Evolutionary conservation across 169 alveolate genomes (phyloP).

Genomic region (Plasmodium ovale): DNA sequence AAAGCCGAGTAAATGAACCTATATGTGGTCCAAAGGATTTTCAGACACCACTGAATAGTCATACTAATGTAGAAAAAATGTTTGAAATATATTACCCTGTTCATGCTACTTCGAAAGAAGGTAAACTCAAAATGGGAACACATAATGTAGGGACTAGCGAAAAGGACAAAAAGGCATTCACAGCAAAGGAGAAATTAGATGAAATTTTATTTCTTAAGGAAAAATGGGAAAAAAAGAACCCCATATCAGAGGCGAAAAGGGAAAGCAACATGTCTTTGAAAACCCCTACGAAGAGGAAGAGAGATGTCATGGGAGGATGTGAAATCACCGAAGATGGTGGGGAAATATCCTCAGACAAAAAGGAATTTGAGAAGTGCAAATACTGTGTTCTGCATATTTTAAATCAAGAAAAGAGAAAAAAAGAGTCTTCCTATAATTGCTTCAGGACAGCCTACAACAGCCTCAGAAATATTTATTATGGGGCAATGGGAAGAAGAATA

Average conservation of each 20-base stretch:
- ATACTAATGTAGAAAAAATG: no score
- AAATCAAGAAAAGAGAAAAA: neutral
- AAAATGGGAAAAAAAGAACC: neutral
- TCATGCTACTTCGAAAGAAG: neutral
- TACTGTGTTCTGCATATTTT: constrained; percentile 13
- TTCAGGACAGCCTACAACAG: neutral
- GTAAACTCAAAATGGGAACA: neutral
- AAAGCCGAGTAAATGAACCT: no score
- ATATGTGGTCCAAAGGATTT: no score
- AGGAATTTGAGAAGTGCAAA: constrained; percentile 10
- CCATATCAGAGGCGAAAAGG: neutral
- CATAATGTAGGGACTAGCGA: neutral
- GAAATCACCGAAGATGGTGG: neutral
- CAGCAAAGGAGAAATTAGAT: neutral
- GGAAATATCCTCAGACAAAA: neutral
- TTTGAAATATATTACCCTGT: neutral
- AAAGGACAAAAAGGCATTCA: neutral
- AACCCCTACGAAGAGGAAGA: neutral
- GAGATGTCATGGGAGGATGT: neutral
- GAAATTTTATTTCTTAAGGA: neutral
- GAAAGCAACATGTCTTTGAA: neutral
- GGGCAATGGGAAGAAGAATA: no score
- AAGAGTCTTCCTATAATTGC: neutral
- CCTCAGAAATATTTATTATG: neutral
- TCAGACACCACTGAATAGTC: no score